Base-by-base conservation (phyloP, 495 filamentous ascomycete species). In the Xylaria sp. region DNA sequence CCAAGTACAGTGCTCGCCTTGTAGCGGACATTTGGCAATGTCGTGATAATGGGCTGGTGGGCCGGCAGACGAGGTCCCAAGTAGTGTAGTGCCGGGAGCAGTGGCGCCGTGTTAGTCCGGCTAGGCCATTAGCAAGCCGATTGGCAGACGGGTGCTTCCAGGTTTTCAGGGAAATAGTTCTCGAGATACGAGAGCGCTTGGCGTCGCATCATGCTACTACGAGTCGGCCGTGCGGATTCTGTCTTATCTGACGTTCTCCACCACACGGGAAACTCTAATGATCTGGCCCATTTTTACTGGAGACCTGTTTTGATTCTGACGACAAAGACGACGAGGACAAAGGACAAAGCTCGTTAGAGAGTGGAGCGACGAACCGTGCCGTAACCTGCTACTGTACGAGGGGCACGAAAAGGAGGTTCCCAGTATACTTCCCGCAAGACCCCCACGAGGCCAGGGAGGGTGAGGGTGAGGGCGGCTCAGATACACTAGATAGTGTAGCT, bases 221-320 rank as follows among this genome's bases (percentile, higher is more conserved):
- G 26, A 41, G 15, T 46, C 33, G 33, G 48, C 64, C 64, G 29
- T 55, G 64, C 19, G 55, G 46, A 48, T 31, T 48, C 46, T 55
- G 64, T 31, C 64, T 67, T 67, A 67, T 67, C 64, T 67, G 31
- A 35, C n/a, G 1, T 41, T 67, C 64, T 67, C 64, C 64, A 67
- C 64, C 48, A 21, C 19, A 41, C 55, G 33, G 48, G 0, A 26
- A 53, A 29, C 33, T 48, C n/a, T 53, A 41, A 55, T 46, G 33
- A 41, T 8, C 43, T 35, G n/a, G 19, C 21, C 35, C 43, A 8
- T 53, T 33, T 48, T 31, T 29, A 26, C 24, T 64, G 41, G 61
- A 48, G 61, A 31, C n/a, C 15, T 63, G 37, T 26, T 26, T 63
- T 9, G 24, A 46, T 44, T 26, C n/a, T 17, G 37, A 63, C n/a